These are phyloP conservation scores for Pseudogymnoascus sp. DNA, from an alignment of 2,329 filamentous ascomycete species.

Conservation along the genomic window DNA sequence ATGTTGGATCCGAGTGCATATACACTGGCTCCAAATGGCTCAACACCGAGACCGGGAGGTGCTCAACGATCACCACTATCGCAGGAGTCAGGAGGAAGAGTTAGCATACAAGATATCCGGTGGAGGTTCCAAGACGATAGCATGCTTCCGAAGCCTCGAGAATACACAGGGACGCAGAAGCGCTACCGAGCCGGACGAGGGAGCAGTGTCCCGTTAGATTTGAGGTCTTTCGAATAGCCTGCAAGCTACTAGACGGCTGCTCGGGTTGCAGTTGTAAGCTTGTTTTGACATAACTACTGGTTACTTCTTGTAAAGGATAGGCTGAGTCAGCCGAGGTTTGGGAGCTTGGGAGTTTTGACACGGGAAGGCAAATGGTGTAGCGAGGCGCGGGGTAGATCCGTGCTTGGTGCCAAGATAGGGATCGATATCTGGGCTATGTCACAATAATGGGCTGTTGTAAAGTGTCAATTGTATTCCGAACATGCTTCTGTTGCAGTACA, in stretches of 20 bases:
- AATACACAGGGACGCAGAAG: constrained; percentile 65
- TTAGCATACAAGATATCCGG: constrained; percentile 65
- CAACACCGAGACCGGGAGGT: background rate
- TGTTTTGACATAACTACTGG: constrained; percentile 7
- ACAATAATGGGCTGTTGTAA: background rate
- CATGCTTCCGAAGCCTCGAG: constrained; percentile 74
- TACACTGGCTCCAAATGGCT: constrained; percentile 59
- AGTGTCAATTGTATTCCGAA: background rate
- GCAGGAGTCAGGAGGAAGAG: constrained; percentile 31
- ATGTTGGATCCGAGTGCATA: constrained; percentile 71
- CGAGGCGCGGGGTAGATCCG: constrained; percentile 8
- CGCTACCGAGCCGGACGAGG: constrained; percentile 85
- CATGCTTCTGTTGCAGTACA: background rate
- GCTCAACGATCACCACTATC: constrained; percentile 18
- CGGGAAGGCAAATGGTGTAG: background rate
- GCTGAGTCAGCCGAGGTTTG: constrained; percentile 5
- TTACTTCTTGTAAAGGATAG: constrained; percentile 5
- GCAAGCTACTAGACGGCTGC: background rate
- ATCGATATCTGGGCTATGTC: constrained; percentile 1
- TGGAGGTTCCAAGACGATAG: constrained; percentile 84
- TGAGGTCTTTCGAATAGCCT: constrained; percentile 42
- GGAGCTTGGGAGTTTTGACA: background rate
- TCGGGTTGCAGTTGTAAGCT: constrained; percentile 4
- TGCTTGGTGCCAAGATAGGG: constrained; percentile 8
- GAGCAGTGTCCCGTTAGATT: constrained; percentile 85